Evolutionary conservation across 805 yeast species (phyloP).

Genomic region (Pichia pseudocactophila): DNA sequence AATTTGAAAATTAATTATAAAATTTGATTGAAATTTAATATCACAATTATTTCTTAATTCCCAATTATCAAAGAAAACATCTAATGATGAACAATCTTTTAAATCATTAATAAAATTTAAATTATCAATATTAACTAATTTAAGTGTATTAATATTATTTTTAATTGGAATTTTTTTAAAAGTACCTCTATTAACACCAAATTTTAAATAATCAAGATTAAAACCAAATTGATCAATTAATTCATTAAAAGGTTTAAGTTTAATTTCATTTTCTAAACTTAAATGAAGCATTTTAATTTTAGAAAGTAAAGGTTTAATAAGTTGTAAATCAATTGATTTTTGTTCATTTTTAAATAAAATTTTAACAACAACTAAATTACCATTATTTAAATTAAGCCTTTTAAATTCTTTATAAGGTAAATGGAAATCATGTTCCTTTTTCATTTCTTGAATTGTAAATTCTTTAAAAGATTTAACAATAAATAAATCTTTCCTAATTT

Average conservation of each 20-base stretch:
- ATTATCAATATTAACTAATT: constrained; percentile 25
- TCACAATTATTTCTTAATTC: constrained; percentile 23
- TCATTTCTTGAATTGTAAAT: constrained; percentile 25
- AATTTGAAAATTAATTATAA: constrained; percentile 19
- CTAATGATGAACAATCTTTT: constrained; percentile 18
- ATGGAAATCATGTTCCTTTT: constrained; percentile 26
- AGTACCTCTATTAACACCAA: constrained; percentile 25
- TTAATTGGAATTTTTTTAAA: constrained; percentile 20
- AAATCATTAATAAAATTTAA: constrained; percentile 21
- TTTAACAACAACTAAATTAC: constrained; percentile 25
- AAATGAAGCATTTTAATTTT: constrained; percentile 22
- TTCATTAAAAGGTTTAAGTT: constrained; percentile 23
- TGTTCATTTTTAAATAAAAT: constrained; percentile 25
- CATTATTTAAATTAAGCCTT: constrained; percentile 22
- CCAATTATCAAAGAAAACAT: constrained; percentile 27
- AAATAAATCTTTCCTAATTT: constrained; percentile 24
- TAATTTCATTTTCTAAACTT: constrained; percentile 23
- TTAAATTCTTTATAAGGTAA: constrained; percentile 26
- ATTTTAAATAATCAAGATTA: constrained; percentile 20
- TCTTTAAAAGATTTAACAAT: constrained; percentile 25
- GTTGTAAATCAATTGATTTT: constrained; percentile 22
- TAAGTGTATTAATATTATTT: constrained; percentile 19
- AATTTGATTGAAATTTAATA: constrained; percentile 18
- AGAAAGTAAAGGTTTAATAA: constrained; percentile 21
- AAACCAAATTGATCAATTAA: constrained; percentile 20